Base-by-base conservation (phyloP, 1,284 basidiomycete genomes). In the Trametes sp. region DNA sequence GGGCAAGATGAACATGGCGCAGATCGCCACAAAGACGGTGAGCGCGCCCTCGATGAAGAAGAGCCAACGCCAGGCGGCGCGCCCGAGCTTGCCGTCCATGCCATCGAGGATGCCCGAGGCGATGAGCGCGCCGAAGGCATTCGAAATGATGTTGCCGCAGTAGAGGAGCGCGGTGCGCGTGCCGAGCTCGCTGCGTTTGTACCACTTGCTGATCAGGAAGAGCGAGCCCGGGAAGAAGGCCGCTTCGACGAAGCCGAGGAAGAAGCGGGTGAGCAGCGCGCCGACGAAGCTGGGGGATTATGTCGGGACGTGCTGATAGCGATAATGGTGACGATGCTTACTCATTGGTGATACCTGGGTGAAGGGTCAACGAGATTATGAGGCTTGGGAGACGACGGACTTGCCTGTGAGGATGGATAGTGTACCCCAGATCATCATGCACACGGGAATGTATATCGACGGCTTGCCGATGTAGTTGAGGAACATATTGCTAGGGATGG, bases 51-150 rank as follows among this genome's bases (percentile, higher is more conserved):
- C 88, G 61, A 92, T 84, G 71, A 85, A 92, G 78, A 94, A 93
- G 7, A 94, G 79, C 90, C 90, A 75, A 48, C 73, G 79, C 93
- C 94, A 96, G 1, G 91, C 92, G 6, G 89, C 81, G 57, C 86
- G 84, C 0, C 92, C 92, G 7, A 89, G 77, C 52, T 81, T 80
- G 9, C 87, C 89, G 60, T 93, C 81, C 90, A 93, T 93, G 45
- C 81, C 80, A 58, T 81, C 78, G 66, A 93, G 78, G 63, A 92
- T 90, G 9, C 84, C 88, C 19, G 90, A 92, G 14, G 90, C 92
- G 61, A 95, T 83, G 23, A 95, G 79, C 0, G 90, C 82, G 21
- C 93, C 92, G 72, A 95, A 94, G 1, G 92, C 93, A 77, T 94
- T 95, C 60, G 87, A 89, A 65, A 94, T 86, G 57, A 95, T 81